These are phyloP conservation scores for Cercophora sp. DNA, from an alignment of 495 filamentous ascomycete genomes.

Conservation along the genomic window DNA sequence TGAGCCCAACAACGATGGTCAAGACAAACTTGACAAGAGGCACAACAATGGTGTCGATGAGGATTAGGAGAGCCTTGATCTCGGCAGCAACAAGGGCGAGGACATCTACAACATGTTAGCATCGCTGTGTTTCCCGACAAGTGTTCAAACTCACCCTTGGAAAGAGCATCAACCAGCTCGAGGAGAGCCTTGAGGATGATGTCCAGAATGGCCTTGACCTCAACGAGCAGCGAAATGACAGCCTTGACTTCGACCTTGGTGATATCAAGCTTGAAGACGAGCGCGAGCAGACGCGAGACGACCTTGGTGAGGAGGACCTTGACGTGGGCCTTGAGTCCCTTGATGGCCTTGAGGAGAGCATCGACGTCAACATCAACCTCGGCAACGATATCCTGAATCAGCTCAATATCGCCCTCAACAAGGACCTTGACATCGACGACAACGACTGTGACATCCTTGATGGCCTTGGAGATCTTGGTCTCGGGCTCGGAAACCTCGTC, in stretches of 20 bases:
- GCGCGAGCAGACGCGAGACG: not conserved
- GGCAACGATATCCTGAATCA: not conserved
- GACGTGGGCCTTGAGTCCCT: not conserved
- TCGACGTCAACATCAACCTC: not conserved
- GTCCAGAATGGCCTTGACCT: not conserved
- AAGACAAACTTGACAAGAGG: not conserved
- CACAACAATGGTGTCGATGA: not conserved
- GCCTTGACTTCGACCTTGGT: not conserved
- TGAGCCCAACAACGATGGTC: not conserved
- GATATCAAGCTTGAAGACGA: not conserved
- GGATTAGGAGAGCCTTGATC: not conserved
- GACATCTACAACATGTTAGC: not conserved
- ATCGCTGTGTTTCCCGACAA: too few species aligned
- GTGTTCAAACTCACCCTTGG: not conserved
- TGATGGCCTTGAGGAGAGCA: not conserved
- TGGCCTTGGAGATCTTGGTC: not conserved
- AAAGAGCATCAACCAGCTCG: not conserved
- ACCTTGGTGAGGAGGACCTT: not conserved
- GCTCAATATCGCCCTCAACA: not conserved
- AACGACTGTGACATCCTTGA: not conserved
- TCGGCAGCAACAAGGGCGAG: not conserved
- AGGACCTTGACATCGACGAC: not conserved
- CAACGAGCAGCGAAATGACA: not conserved
- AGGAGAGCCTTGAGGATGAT: not conserved
- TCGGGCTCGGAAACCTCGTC: not conserved